Evolutionary conservation across 345 rosid species (phyloP).

Genomic region (Pistacia integerrima): DNA sequence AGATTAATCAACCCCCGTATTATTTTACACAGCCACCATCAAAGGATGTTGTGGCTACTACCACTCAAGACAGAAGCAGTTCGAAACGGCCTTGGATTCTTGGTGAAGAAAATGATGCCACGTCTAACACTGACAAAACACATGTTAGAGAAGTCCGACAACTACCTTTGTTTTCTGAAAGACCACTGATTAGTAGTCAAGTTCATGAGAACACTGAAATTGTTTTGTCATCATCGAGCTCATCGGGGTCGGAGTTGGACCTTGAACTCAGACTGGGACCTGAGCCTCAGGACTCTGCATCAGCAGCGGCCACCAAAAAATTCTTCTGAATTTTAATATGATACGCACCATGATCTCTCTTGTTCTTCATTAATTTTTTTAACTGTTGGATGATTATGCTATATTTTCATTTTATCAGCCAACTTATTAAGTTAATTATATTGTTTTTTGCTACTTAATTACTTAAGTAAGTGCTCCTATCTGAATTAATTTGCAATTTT

Average conservation of each 20-base stretch:
- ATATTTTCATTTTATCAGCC: background rate
- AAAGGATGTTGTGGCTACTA: background rate
- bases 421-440: too few relatives aligned
- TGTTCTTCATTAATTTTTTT: background rate
- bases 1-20: slow-evolving; percentile 1
- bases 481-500: background rate
- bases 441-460: background rate
- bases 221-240: slow-evolving; percentile 11
- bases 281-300: slow-evolving; percentile 37
- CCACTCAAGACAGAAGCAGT: slow-evolving; percentile 12
- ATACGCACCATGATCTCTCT: background rate
- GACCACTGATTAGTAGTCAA: slow-evolving; percentile 17
- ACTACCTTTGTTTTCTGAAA: slow-evolving; percentile 36
- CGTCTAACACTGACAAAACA: background rate
- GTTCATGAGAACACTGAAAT: slow-evolving; percentile 10
- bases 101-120: background rate
- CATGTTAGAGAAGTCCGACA: slow-evolving; percentile 25
- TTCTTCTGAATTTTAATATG: slow-evolving; percentile 36
- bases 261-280: slow-evolving; percentile 67
- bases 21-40: background rate
- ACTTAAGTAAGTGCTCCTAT: background rate
- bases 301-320: slow-evolving; percentile 35
- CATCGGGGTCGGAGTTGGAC: slow-evolving; percentile 32
- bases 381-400: background rate
- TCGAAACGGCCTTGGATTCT: slow-evolving; percentile 27